Evolutionary conservation across 2,329 filamentous ascomycete species (phyloP), one percentile per base, ranked within the genome.

Genomic region (Tolypocladium endophyticum): DNA sequence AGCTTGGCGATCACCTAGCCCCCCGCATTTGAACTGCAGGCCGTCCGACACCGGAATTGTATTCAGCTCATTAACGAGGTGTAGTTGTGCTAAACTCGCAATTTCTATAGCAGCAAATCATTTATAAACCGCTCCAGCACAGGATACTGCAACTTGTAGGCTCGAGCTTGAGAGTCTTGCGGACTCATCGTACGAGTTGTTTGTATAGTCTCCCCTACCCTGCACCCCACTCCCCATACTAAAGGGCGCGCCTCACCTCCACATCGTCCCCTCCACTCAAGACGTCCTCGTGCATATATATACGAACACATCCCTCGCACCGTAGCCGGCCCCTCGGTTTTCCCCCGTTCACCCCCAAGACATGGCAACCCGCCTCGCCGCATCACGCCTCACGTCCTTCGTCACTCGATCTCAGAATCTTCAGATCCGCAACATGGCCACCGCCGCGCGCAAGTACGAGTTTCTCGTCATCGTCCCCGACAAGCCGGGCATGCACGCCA

Each of bases 381-480:
- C 60, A 47, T 56, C 53, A 28, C 61, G 61, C 50, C 59, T 64
- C 23, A 36, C 60, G 20, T 59, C 59, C 8, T 30, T 57, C 38
- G 30, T 59, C 54, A 33, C 60, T 30, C 62, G 58, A 53, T 54
- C 58, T 41, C 57, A 52, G 43, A 28, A 58, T 36, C 28, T 14
- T 12, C 33, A 18, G 11, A 38, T 62, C 58, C 65, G 67, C 61
- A 66, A 65, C 63, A 73, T 73, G 71, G 63, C 71, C 28, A 62
- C 67, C 33, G 62, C 71, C 30, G 56, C 64, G 30, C 66, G 65
- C 43, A 81, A 80, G 69, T 80, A 76, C 62, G 85, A 89, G 72
- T 91, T 86, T 77, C 80, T 91, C 43, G 85, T 87, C 66, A 78
- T 90, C 60, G 69, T 89, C 43, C 87, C 86, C 16, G 87, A 90